A percentile compares a stretch with the other conserved stretches of the same genome.
These are phyloP conservation scores for Trichoderma polysporum DNA, from an alignment of 2,329 filamentous ascomycete species.

Conservation along the genomic window DNA sequence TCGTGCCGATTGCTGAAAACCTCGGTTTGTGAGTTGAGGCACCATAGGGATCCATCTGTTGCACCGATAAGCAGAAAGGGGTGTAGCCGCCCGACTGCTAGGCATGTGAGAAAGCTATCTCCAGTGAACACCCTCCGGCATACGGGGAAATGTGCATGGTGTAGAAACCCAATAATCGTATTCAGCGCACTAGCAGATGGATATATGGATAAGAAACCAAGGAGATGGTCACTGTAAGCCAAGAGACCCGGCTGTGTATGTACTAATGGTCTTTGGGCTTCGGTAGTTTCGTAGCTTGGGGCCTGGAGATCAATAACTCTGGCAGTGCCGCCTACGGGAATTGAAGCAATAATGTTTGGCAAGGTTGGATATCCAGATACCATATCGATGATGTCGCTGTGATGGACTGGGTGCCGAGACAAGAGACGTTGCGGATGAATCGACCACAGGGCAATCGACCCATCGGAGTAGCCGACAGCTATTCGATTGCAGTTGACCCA, in stretches of 20 bases:
- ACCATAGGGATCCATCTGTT: conserved; percentile 54
- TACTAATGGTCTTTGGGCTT: conserved; percentile 51
- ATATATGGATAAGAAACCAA: conserved; percentile 54
- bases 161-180: conserved; percentile 53
- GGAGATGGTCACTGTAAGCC: conserved; percentile 55
- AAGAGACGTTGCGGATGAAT: conserved; percentile 50
- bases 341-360: conserved; percentile 55
- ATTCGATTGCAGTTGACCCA: conserved; percentile 58
- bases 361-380: conserved; percentile 56
- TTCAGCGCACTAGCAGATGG: conserved; percentile 54
- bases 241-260: conserved; percentile 54
- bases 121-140: conserved; percentile 52
- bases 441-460: conserved; percentile 58
- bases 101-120: conserved; percentile 50
- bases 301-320: conserved; percentile 54
- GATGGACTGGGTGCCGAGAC: conserved; percentile 53
- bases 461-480: conserved; percentile 56
- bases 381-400: conserved; percentile 54
- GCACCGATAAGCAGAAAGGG: conserved; percentile 55
- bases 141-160: conserved; percentile 53
- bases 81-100: conserved; percentile 51
- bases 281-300: conserved; percentile 54
- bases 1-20: conserved; percentile 37
- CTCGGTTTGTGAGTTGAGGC: conserved; percentile 41
- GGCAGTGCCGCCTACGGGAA: conserved; percentile 53